A percentile compares a stretch with the other conserved stretches of the same genome.
Conservation (phyloP, 768 basidiomycete genomes). For the Baorangia bicolor region DNA sequence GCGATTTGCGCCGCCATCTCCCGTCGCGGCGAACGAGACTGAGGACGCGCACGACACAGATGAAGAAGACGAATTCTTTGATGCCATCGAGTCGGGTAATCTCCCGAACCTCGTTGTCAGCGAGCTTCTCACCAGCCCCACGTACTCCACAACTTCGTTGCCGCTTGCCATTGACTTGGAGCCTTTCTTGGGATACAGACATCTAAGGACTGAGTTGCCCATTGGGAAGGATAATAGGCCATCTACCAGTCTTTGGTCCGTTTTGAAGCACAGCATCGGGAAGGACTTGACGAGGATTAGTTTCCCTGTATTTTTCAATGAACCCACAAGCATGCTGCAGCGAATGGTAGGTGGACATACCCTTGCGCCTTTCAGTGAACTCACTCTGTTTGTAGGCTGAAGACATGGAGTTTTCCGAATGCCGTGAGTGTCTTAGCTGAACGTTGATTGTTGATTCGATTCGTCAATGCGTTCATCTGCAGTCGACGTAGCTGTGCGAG, state of each 20-base stretch:
- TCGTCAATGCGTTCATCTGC: slow-evolving; percentile 4
- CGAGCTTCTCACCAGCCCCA: slow-evolving; percentile 55
- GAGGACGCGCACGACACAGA: slow-evolving; percentile 51
- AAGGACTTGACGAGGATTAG: slow-evolving; percentile 96
- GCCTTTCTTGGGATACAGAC: slow-evolving; percentile 66
- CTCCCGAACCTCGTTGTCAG: slow-evolving; percentile 75
- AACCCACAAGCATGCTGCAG: slow-evolving; percentile 95
- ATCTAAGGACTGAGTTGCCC: slow-evolving; percentile 58
- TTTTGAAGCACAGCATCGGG: slow-evolving; percentile 92
- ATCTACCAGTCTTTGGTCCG: slow-evolving; percentile 89
- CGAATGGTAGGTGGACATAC: slow-evolving; percentile 61
- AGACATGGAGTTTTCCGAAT: slow-evolving; percentile 97
- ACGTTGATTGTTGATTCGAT: slow-evolving; percentile 5
- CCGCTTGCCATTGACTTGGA: slow-evolving; percentile 37
- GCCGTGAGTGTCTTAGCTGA: slow-evolving; percentile 49
- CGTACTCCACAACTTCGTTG: slow-evolving; percentile 32
- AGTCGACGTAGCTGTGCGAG: slow-evolving; percentile 85
- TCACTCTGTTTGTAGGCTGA: slow-evolving; percentile 54
- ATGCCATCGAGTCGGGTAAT: slow-evolving; percentile 85
- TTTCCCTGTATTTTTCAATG: slow-evolving; percentile 92
- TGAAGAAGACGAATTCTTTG: slow-evolving; percentile 96
- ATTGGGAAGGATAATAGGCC: slow-evolving; percentile 78
- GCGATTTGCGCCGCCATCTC: slow-evolving; percentile 13
- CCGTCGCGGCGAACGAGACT: slow-evolving; percentile 31
- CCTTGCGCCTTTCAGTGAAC: not conserved